Evolutionary conservation across 1,284 basidiomycete genomes (phyloP), one percentile per base, ranked within the genome.

Genomic region (Irpex sp.): DNA sequence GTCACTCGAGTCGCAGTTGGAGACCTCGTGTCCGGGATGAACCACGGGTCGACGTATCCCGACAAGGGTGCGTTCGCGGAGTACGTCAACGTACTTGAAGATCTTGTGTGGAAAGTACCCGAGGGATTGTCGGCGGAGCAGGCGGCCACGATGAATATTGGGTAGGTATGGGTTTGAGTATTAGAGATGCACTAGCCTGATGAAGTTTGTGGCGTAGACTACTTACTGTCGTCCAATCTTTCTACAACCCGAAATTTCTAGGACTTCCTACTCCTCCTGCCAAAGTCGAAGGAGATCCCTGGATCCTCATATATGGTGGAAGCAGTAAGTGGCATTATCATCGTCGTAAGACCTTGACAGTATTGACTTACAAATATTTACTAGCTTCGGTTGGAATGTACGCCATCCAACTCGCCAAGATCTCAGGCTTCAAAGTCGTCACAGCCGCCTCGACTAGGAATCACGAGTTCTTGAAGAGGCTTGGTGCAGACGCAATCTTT

Each of bases 321-420:
- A 73, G 71, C 58, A 67, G 72, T 72, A 51, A 63, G 71, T 64
- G 31, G 5, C 26, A 33, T 6, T 9, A 26, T 6, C 43, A 7
- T 55, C 11, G 21, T 56, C 5, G 9, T 9, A 35, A 13, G 54
- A 11, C 6, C 49, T 39, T 8, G 17, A 21, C n/a, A 15, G 31
- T 33, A 33, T 31, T 7, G 17, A 31, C 33, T 3, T 3, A 9
- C 15, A 51, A 1, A 9, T n/a, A 26, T 51, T 15, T 15, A 15
- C 55, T 65, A 69, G 71, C 70, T 13, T 66, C 68, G n/a, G 79
- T 81, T 53, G 82, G 82, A 0, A 70, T 78, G 37, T 82, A 76
- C 67, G 78, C 78, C 7, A 70, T 82, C 46, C 79, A 83, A 67
- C 73, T 83, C 51, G 78, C 78, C 39, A 75, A 76, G 62, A 59